These are phyloP conservation scores for Fusarium graminum DNA, from an alignment of 2,329 filamentous ascomycete species.

Conservation along the genomic window DNA sequence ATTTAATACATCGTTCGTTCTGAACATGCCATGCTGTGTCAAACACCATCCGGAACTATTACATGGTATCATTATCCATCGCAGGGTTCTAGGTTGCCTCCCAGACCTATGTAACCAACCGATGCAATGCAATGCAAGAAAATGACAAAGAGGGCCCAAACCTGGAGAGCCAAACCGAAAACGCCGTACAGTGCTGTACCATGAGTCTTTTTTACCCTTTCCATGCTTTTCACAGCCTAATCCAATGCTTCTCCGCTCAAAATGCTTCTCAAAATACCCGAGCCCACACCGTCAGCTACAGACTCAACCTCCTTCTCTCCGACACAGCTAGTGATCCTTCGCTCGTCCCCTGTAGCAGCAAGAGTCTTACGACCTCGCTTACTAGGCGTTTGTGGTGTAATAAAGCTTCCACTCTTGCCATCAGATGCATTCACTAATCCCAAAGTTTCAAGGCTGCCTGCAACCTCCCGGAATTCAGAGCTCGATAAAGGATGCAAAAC, in stretches of 20 bases:
- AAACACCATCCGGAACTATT: conserved; percentile 28
- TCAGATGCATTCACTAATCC: conserved; percentile 80
- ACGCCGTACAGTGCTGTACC: conserved; percentile 44
- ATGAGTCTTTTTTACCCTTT: conserved; percentile 16
- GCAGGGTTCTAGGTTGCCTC: conserved; percentile 12
- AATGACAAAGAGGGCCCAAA: conserved; percentile 17
- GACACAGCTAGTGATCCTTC: conserved; percentile 81
- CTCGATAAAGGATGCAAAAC: conserved; percentile 88
- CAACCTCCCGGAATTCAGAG: conserved; percentile 94
- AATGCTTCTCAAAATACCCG: conserved; percentile 72
- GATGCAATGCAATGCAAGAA: conserved; percentile 32
- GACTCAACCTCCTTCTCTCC: conserved; percentile 82
- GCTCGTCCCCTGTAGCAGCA: conserved; percentile 74
- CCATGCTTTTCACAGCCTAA: conserved; percentile 47
- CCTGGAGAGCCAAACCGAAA: conserved; percentile 19
- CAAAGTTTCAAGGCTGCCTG: conserved; percentile 88
- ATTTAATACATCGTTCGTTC: conserved; percentile 6
- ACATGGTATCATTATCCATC: conserved; percentile 40
- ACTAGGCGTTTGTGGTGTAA: conserved; percentile 75
- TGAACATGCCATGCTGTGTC: conserved; percentile 2
- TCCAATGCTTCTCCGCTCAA: conserved; percentile 72
- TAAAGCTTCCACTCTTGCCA: conserved; percentile 77
- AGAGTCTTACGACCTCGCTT: conserved; percentile 73
- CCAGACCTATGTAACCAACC: conserved; percentile 30
- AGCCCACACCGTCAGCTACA: conserved; percentile 73